Percentiles rank a stretch among this genome's conserved stretches.
phyloP scores from a whole-genome alignment of 495 filamentous ascomycete genomes.

The Amphirosellinia nigrospora region DNA sequence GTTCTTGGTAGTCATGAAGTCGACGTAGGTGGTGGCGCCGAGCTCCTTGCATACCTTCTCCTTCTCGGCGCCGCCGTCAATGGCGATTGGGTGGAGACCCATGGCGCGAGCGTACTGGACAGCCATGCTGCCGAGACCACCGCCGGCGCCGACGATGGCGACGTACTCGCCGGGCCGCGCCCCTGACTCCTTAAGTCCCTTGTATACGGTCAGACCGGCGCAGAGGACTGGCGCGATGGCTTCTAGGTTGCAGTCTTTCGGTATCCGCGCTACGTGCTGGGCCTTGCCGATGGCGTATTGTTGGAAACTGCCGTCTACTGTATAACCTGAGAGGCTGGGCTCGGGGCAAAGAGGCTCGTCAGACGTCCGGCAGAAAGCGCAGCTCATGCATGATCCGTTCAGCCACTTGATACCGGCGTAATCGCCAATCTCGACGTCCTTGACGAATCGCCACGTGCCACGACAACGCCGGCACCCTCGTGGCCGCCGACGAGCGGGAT shows the following conservation, averaged over 20 bases:
- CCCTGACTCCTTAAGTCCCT: slow-evolving; percentile 85
- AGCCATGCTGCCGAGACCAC: slow-evolving; percentile 82
- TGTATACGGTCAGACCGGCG: slow-evolving; percentile 92
- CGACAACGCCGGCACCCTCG: slow-evolving; percentile 87
- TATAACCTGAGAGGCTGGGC: slow-evolving; percentile 82
- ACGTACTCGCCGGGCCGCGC: slow-evolving; percentile 76
- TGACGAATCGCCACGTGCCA: slow-evolving; percentile 76
- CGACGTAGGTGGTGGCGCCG: slow-evolving; percentile 75
- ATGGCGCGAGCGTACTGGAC: slow-evolving; percentile 89
- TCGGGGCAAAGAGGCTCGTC: slow-evolving; percentile 72
- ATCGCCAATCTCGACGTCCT: slow-evolving; percentile 78
- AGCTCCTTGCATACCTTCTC: slow-evolving; percentile 67
- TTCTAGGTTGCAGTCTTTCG: slow-evolving; percentile 75
- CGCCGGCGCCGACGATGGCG: slow-evolving; percentile 87
- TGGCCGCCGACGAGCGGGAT: slow-evolving; percentile 91
- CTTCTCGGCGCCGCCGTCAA: slow-evolving; percentile 84
- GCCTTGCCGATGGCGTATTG: slow-evolving; percentile 90
- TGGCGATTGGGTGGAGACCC: slow-evolving; percentile 78
- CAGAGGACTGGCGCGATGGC: slow-evolving; percentile 82
- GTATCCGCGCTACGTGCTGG: slow-evolving; percentile 78
- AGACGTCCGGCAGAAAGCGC: slow-evolving; percentile 77
- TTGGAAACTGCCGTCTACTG: slow-evolving; percentile 91
- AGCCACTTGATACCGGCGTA: slow-evolving; percentile 90
- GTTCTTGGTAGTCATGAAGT: slow-evolving; percentile 75
- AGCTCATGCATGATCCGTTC: slow-evolving; percentile 79